Conservation (phyloP, 1,139 yeast species). For the Suhomyces panamericanus region DNA sequence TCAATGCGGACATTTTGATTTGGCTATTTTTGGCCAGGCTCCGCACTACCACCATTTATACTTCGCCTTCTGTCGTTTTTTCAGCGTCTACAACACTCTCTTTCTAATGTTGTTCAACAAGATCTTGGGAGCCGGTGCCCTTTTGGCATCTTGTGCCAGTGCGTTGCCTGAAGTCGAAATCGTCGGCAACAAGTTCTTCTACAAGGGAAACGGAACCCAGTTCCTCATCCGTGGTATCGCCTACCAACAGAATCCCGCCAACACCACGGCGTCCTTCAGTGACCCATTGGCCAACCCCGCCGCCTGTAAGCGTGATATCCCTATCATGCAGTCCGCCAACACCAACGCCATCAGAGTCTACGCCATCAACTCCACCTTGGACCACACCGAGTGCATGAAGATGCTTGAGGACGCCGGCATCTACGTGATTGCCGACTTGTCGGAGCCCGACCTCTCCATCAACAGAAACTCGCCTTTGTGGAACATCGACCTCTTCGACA, state of each 20-base stretch:
- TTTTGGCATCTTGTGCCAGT: conserved; percentile 31
- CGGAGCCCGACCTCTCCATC: conserved; percentile 65
- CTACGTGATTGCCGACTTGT: conserved; percentile 73
- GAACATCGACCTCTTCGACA: conserved; percentile 61
- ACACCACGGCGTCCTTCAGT: conserved; percentile 36
- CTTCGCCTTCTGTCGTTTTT: conserved; percentile 1
- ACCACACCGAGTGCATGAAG: conserved; percentile 70
- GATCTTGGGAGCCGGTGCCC: conserved; percentile 37
- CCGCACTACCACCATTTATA: conserved; percentile 2
- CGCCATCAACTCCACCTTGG: conserved; percentile 62
- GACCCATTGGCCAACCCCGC: conserved; percentile 28
- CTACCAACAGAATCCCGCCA: conserved; percentile 66
- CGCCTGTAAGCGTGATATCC: conserved; percentile 75
- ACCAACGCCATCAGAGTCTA: conserved; percentile 75
- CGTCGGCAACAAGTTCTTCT: conserved; percentile 76
- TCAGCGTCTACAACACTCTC: neutral
- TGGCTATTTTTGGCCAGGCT: conserved; percentile 5
- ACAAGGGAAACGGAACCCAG: conserved; percentile 74
- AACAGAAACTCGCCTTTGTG: conserved; percentile 61
- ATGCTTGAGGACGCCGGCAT: conserved; percentile 72
- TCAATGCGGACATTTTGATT: conserved; percentile 6
- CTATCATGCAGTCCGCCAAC: conserved; percentile 59
- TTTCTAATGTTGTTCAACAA: conserved; percentile 50
- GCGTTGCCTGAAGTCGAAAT: conserved; percentile 56
- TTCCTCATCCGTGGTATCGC: conserved; percentile 81